Percentiles rank a stretch among this genome's conserved stretches.
phyloP scores from a whole-genome alignment of 768 basidiomycete genomes.

The Kwoniella botswanensis region DNA sequence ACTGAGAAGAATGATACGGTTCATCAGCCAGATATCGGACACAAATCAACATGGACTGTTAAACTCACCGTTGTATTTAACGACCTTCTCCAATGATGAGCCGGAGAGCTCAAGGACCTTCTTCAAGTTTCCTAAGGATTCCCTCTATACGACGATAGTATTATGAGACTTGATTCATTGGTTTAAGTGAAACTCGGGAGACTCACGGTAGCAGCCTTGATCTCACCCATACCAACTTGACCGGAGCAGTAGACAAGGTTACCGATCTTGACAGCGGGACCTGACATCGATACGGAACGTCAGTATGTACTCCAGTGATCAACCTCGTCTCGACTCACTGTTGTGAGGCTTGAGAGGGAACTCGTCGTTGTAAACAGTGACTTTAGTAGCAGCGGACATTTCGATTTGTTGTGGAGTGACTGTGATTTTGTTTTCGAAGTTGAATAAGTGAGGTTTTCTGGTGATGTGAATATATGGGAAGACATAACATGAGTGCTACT shows the following conservation, averaged over 20 bases:
- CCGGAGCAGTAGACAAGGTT: slow-evolving; percentile 52
- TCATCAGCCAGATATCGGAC: neutral
- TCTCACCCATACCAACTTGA: slow-evolving; percentile 47
- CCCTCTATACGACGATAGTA: neutral
- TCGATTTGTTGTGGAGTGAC: neutral
- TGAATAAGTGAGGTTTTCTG: too few relatives aligned
- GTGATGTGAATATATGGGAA: too few relatives aligned
- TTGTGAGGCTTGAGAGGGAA: slow-evolving; percentile 9
- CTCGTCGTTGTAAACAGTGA: slow-evolving; percentile 7
- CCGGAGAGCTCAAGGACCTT: slow-evolving; percentile 45
- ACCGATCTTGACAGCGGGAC: slow-evolving; percentile 47
- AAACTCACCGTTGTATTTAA: slow-evolving; percentile 30
- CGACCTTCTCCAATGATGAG: slow-evolving; percentile 38
- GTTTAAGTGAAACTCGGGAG: too few relatives aligned
- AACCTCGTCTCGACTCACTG: slow-evolving; percentile 1
- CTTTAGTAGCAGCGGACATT: slow-evolving; percentile 5
- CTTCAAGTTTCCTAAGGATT: slow-evolving; percentile 34
- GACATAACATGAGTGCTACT: too few relatives aligned
- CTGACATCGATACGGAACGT: neutral
- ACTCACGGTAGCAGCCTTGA: slow-evolving; percentile 49
- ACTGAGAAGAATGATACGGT: slow-evolving; percentile 3
- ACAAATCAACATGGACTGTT: neutral
- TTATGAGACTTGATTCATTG: too few relatives aligned
- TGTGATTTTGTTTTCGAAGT: neutral
- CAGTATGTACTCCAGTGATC: neutral